A percentile compares a stretch with the other conserved stretches of the same genome.
Conservation (phyloP, 2,329 filamentous ascomycete genomes). For the Knufia petricola region DNA sequence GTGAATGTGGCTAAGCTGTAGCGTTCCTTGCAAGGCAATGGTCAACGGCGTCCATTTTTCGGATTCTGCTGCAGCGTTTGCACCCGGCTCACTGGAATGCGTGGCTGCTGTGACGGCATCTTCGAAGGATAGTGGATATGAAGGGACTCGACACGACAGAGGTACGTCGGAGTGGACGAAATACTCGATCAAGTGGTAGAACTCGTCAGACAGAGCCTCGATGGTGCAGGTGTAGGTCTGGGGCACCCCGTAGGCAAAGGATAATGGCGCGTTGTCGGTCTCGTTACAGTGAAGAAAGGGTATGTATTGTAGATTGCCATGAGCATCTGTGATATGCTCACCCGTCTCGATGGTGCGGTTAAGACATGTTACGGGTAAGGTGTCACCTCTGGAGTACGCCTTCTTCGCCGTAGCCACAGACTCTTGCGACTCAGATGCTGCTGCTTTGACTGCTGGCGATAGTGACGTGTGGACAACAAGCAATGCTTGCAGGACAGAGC, state of each 20-base stretch:
- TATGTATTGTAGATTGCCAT: conserved; percentile 80
- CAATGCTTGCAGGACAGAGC: conserved; percentile 13
- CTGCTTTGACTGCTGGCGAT: conserved; percentile 16
- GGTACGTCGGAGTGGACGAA: conserved; percentile 97
- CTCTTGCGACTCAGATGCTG: conserved; percentile 11
- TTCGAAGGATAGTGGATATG: conserved; percentile 50
- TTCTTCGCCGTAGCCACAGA: conserved; percentile 3
- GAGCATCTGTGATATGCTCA: conserved; percentile 73
- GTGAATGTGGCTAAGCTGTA: conserved; percentile 84
- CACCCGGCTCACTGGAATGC: conserved; percentile 21
- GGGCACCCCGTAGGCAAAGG: conserved; percentile 70
- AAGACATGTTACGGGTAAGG: conserved; percentile 63
- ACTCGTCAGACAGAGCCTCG: conserved; percentile 41
- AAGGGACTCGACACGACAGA: conserved; percentile 78
- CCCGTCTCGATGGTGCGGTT: conserved; percentile 71
- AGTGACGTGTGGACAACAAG: conserved; percentile 19
- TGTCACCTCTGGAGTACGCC: conserved; percentile 45
- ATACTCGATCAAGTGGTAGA: conserved; percentile 59
- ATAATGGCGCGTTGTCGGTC: conserved; percentile 62
- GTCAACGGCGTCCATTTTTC: conserved; percentile 71
- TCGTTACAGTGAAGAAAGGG: conserved; percentile 88
- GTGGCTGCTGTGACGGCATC: conserved; percentile 11
- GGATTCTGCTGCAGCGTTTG: conserved; percentile 29
- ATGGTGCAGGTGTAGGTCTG: conserved; percentile 52
- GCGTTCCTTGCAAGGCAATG: conserved; percentile 77